Evolutionary conservation across 495 filamentous ascomycete genomes (phyloP), one percentile per base, ranked within the genome.

Genomic region (Cercophora samala): DNA sequence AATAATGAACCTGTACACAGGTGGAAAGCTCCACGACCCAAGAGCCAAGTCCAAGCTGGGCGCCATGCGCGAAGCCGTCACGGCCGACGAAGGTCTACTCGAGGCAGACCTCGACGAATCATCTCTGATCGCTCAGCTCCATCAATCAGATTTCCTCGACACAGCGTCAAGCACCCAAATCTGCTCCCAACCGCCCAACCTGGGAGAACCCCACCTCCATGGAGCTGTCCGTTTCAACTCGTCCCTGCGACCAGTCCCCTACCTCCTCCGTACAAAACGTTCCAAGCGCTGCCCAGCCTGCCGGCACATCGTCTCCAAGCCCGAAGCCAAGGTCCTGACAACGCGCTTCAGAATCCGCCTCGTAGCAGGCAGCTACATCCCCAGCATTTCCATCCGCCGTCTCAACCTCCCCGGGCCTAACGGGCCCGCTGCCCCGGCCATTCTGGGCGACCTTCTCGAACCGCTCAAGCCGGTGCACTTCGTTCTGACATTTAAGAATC

Each of bases 261-360:
- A 89, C 52, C 87, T 93, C 6, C 86, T 98, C 4, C 89, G 92
- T 62, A 97, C 93, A 0, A 97, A 97, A 75, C 91, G 93, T 55
- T 90, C 91, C 53, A 97, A 97, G 76, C 92, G 95, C 59, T 99
- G 95, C 79, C 87, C 89, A 67, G 85, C 88, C 13, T 99, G 95
- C 82, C 90, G 94, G 5, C 94, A 97, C 81, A 97, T 97, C 77
- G 89, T 99, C 73, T 90, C 90, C 61, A 95, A 95, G 75, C 94
- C 93, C n/a, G 96, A 99, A 78, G 84, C 87, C 66, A 97, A 97
- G 75, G 87, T 96, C 15, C 83, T 85, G 58, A 92, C 87, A 18
- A 95, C 91, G 13, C 89, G 93, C 53, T 97, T 92, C 84, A 86
- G 91, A 59, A 97, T 98, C 77, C 87, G 89, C 63, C 86, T 97